Percentiles rank a stretch among this genome's conserved stretches.
Conservation (phyloP, 805 yeast genomes). For the Ogataea degrootiae region DNA sequence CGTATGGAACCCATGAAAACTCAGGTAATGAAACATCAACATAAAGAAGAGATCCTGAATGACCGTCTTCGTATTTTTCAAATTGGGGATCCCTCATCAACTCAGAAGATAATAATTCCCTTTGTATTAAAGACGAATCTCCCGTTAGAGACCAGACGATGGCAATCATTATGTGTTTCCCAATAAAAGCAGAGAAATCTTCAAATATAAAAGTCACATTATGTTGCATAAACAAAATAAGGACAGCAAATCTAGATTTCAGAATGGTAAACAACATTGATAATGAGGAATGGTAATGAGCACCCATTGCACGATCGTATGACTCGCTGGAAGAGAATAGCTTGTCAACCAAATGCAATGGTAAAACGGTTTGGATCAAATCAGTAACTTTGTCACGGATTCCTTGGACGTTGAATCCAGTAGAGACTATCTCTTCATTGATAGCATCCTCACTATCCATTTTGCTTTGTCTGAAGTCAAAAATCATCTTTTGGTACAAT, state of each 20-base stretch:
- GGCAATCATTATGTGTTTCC: slow-evolving; percentile 34
- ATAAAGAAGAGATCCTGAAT: slow-evolving; percentile 31
- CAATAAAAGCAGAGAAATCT: slow-evolving; percentile 27
- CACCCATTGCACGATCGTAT: slow-evolving; percentile 50
- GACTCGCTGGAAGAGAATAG: slow-evolving; percentile 25
- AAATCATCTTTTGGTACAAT: slow-evolving; percentile 8
- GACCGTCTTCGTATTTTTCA: slow-evolving; percentile 1
- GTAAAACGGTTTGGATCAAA: slow-evolving; percentile 5
- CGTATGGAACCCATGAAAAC: slow-evolving; percentile 43
- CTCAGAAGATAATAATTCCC: slow-evolving; percentile 33
- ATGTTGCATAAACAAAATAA: slow-evolving; percentile 18
- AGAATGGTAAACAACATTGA: slow-evolving; percentile 38
- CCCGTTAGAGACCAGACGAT: slow-evolving; percentile 66
- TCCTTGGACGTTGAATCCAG: slow-evolving; percentile 4
- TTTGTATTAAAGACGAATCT: slow-evolving; percentile 38
- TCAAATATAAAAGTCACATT: slow-evolving; percentile 23
- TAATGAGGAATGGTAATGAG: slow-evolving; percentile 32
- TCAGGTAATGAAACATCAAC: slow-evolving; percentile 40
- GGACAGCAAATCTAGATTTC: slow-evolving; percentile 29
- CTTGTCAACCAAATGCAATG: slow-evolving; percentile 11
- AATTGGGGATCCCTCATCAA: slow-evolving; percentile 23
- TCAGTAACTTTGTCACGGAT: slow-evolving; percentile 3
- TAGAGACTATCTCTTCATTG: background rate
- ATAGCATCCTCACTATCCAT: slow-evolving; percentile 11
- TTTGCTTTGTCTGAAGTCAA: slow-evolving; percentile 8